These are phyloP conservation scores for Pneumocystis sp. DNA, from an alignment of 1,139 yeast genomes.

Conservation along the genomic window DNA sequence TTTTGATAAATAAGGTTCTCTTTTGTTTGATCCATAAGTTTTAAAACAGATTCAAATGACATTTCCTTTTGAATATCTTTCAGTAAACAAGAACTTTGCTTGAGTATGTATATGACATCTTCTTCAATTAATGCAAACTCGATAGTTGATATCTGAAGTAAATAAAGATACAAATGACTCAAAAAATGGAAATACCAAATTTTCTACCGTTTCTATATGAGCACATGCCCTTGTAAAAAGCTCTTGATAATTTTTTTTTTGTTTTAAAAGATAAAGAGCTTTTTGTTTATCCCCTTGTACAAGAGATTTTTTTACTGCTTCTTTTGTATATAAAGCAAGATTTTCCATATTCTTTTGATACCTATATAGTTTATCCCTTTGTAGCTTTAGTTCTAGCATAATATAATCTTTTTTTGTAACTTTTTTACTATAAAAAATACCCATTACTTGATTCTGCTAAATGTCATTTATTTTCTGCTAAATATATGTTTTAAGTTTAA, in stretches of 20 bases:
- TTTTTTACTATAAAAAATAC: conserved; percentile 10
- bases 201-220: conserved; percentile 66
- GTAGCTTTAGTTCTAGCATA: conserved; percentile 67
- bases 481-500: not conserved
- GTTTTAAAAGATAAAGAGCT: conserved; percentile 59
- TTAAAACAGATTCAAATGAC: conserved; percentile 65
- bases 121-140: conserved; percentile 82
- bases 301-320: conserved; percentile 44
- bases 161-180: not conserved
- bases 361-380: conserved; percentile 68
- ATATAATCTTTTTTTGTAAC: conserved; percentile 78
- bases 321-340: conserved; percentile 43
- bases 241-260: conserved; percentile 68
- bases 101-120: conserved; percentile 65
- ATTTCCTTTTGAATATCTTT: conserved; percentile 62
- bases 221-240: conserved; percentile 53
- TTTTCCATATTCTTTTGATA: conserved; percentile 49
- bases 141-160: conserved; percentile 31
- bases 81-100: conserved; percentile 65
- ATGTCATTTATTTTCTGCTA: not conserved
- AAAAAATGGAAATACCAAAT: conserved; percentile 23
- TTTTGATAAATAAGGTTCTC: conserved; percentile 71
- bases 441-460: not conserved
- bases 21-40: conserved; percentile 66
- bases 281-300: conserved; percentile 37